phyloP scores from a whole-genome alignment of 345 rosid species.

The Gossypium raimondii region DNA sequence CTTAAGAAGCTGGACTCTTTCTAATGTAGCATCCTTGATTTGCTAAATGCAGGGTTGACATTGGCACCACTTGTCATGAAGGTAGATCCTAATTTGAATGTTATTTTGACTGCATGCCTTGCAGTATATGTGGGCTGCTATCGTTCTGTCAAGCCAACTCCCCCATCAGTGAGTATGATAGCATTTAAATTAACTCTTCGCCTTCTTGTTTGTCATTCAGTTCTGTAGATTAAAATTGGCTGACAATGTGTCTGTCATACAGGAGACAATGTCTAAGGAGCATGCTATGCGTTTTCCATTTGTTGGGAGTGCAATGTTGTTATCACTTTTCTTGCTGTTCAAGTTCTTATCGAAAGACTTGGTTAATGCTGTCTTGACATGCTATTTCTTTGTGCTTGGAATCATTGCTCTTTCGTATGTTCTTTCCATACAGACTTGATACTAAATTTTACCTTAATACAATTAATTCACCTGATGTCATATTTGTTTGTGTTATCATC shows the following conservation, averaged over 20 bases:
- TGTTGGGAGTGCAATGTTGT: conserved; percentile 95
- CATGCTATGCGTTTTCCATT: conserved; percentile 99
- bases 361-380: conserved; percentile 92
- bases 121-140: conserved; percentile 94
- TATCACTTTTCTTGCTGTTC: conserved; percentile 90
- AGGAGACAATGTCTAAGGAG: conserved; percentile 97
- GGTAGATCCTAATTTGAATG: conserved; percentile 39
- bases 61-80: too few relatives aligned
- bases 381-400: conserved; percentile 93
- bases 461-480: not conserved
- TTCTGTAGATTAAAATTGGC: not conserved
- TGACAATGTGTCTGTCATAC: conserved; percentile 15
- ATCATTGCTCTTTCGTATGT: conserved; percentile 95
- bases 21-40: too few relatives aligned
- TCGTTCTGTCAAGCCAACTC: conserved; percentile 95
- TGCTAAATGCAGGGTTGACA: too few relatives aligned
- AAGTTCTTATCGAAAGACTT: conserved; percentile 91
- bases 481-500: conserved; percentile 5
- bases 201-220: not conserved
- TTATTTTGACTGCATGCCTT: conserved; percentile 78
- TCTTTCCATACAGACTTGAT: conserved; percentile 19
- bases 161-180: conserved; percentile 36
- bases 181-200: not conserved
- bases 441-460: not conserved
- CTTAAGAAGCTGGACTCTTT: not conserved